Percentiles rank a stretch among this genome's conserved stretches.
Evolutionary conservation across 257 asterid genomes (phyloP).

Genomic region (Solanum sitiens): DNA sequence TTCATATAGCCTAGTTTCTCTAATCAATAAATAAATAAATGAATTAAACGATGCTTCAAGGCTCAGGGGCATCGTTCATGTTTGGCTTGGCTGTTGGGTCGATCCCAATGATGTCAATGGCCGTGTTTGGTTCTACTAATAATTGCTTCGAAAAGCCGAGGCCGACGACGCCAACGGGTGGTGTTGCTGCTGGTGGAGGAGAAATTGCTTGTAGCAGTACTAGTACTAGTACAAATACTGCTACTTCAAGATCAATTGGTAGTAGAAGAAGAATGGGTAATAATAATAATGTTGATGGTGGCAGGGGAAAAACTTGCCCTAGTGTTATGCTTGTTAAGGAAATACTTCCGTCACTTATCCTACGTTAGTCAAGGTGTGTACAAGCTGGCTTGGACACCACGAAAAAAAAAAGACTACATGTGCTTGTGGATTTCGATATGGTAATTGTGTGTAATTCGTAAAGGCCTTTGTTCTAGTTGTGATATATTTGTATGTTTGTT

Average conservation of each 20-base stretch:
- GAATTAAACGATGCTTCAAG: not conserved
- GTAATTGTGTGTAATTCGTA: not conserved
- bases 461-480: not conserved
- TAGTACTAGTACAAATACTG: not conserved
- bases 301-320: not conserved
- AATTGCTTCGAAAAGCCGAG: not conserved
- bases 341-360: not conserved
- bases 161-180: not conserved
- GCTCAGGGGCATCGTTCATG: not conserved
- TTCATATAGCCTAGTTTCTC: not conserved
- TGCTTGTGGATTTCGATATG: not conserved
- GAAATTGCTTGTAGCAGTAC: not conserved
- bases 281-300: not conserved
- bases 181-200: not conserved
- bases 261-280: not conserved
- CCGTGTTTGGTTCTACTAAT: not conserved
- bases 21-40: not conserved
- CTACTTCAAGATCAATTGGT: not conserved
- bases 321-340: not conserved
- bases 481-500: not conserved
- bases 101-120: conserved; percentile 1
- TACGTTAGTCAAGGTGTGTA: not conserved
- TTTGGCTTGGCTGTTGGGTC: not conserved
- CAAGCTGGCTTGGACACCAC: not conserved
- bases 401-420: not conserved